These are phyloP conservation scores for Ramaria sp. DNA, from an alignment of 768 basidiomycete genomes.

Conservation along the genomic window DNA sequence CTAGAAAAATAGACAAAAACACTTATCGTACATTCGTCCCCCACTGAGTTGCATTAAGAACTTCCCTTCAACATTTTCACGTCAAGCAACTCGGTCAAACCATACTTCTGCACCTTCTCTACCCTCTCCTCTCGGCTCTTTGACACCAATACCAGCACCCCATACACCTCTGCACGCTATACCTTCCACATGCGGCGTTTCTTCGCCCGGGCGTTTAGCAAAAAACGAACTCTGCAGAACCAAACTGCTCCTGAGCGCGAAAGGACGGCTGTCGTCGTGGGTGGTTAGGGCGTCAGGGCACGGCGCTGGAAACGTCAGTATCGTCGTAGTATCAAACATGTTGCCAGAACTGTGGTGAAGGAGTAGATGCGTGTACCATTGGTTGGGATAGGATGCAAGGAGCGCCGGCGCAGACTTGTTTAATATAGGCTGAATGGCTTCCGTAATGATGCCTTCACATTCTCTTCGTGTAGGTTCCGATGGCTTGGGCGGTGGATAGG, in stretches of 20 bases:
- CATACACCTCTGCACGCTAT: not conserved
- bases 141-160: not conserved
- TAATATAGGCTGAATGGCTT: conserved; percentile 10
- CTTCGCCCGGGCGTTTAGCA: not conserved
- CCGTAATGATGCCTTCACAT: conserved; percentile 20
- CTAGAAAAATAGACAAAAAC: no score
- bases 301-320: not conserved
- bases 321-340: not conserved
- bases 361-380: conserved; percentile 25
- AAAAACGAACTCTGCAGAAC: not conserved
- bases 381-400: conserved; percentile 22
- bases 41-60: no score
- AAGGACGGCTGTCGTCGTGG: not conserved
- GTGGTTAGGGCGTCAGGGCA: not conserved
- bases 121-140: not conserved
- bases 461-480: conserved; percentile 17
- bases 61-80: no score
- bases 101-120: not conserved
- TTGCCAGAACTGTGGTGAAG: not conserved
- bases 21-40: no score
- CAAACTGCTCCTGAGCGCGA: not conserved
- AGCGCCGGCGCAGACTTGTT: conserved; percentile 13
- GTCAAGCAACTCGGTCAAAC: conserved; percentile 1
- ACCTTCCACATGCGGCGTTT: not conserved
- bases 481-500: conserved; percentile 15